These are phyloP conservation scores for Acanthamoeba lenticulata DNA, from an alignment of 208 protist genomes.

Conservation along the genomic window DNA sequence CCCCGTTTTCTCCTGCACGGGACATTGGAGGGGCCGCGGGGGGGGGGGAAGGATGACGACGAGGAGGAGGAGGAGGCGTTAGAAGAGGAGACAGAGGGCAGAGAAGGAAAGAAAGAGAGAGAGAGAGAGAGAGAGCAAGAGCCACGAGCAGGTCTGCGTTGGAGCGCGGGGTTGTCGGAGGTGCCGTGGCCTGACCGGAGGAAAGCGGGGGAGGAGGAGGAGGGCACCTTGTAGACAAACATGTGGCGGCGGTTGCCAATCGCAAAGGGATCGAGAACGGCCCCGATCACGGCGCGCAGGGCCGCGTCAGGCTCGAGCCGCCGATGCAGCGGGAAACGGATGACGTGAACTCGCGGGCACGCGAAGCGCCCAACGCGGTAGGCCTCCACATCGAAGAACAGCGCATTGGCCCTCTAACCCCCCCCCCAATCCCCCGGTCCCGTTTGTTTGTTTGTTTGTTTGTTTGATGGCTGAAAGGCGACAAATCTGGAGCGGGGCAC, in stretches of 20 bases:
- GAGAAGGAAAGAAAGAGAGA: too few relatives aligned
- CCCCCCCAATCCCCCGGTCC: too few relatives aligned
- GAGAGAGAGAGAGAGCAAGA: too few relatives aligned
- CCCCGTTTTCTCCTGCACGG: constrained; percentile 55
- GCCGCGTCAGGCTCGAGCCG: constrained; percentile 29
- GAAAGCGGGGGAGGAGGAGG: neutral
- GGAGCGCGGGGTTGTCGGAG: too few relatives aligned
- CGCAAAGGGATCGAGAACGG: constrained; percentile 54
- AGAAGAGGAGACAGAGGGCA: too few relatives aligned
- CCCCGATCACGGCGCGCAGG: constrained; percentile 46
- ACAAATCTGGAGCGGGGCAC: too few relatives aligned
- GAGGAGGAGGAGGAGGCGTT: too few relatives aligned
- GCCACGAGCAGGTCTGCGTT: neutral
- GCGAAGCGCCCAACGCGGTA: constrained; percentile 34
- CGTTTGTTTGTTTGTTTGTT: too few relatives aligned
- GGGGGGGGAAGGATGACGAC: too few relatives aligned
- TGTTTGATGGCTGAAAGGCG: too few relatives aligned
- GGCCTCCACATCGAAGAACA: constrained; percentile 14
- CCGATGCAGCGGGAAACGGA: constrained; percentile 48
- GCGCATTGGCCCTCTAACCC: constrained; percentile 9
- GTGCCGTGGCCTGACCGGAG: neutral
- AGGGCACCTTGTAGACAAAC: constrained; percentile 54
- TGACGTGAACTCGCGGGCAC: constrained; percentile 46
- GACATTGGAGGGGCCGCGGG: too few relatives aligned
- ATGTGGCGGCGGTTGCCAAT: constrained; percentile 54